Percentiles rank a stretch among this genome's conserved stretches.
Conservation (phyloP, 352 stramenopile genomes). For the Phytophthora podocarpi region DNA sequence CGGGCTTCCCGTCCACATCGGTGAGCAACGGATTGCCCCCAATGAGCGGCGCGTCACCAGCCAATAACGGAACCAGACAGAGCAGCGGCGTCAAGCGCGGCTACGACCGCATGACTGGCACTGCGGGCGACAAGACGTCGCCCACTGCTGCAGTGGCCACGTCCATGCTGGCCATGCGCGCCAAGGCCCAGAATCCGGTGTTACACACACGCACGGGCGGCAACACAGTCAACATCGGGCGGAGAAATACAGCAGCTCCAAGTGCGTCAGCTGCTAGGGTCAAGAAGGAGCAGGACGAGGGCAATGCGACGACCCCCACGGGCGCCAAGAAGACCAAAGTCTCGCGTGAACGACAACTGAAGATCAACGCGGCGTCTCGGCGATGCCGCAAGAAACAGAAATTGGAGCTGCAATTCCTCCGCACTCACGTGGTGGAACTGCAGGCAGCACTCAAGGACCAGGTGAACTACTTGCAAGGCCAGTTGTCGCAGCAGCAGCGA, state of each 20-base stretch:
- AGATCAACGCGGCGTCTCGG: constrained; percentile 85
- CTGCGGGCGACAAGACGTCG: constrained; percentile 38
- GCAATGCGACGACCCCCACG: constrained; percentile 15
- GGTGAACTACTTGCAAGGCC: constrained; percentile 47
- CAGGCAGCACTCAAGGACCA: constrained; percentile 75
- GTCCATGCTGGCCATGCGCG: constrained; percentile 74
- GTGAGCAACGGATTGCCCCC: constrained; percentile 27
- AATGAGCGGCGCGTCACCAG: background rate
- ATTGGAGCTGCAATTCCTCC: constrained; percentile 86
- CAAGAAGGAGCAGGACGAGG: constrained; percentile 38
- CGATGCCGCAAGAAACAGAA: constrained; percentile 90
- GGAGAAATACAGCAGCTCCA: constrained; percentile 3
- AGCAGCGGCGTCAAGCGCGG: constrained; percentile 58
- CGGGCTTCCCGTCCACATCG: constrained; percentile 17
- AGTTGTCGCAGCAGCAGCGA: constrained; percentile 48
- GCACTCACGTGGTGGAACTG: constrained; percentile 81
- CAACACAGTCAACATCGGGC: constrained; percentile 44
- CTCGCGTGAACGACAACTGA: constrained; percentile 83
- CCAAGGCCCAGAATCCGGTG: constrained; percentile 31
- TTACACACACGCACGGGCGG: constrained; percentile 15
- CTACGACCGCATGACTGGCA: constrained; percentile 45
- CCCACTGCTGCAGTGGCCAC: constrained; percentile 55
- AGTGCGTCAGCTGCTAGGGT: constrained; percentile 7
- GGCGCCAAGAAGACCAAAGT: constrained; percentile 81
- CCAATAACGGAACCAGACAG: constrained; percentile 8